phyloP scores from a whole-genome alignment of 371 early-diverging fungal genomes.

The Nematocida ironsii region DNA sequence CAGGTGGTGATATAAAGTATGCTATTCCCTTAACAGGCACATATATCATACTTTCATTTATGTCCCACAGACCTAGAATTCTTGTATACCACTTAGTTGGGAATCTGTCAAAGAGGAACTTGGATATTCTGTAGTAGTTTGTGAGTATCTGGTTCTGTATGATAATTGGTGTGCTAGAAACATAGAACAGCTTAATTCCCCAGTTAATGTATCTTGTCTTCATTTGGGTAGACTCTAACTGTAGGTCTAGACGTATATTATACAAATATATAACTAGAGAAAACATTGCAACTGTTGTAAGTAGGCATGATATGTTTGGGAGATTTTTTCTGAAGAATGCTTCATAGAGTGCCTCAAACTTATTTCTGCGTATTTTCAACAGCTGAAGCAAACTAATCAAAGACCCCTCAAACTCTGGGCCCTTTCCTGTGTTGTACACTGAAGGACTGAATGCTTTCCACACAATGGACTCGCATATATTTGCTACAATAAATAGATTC shows the following conservation, averaged over 20 bases:
- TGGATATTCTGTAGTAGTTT: slow-evolving; percentile 88
- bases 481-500: slow-evolving; percentile 97
- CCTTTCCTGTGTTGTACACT: slow-evolving; percentile 89
- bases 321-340: slow-evolving; percentile 90
- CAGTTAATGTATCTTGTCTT: slow-evolving; percentile 92
- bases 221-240: slow-evolving; percentile 86
- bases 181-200: slow-evolving; percentile 98
- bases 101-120: slow-evolving; percentile 86
- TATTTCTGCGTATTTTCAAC: slow-evolving; percentile 86
- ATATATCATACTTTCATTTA: slow-evolving; percentile 75
- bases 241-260: slow-evolving; percentile 96
- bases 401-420: slow-evolving; percentile 97
- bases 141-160: slow-evolving; percentile 91
- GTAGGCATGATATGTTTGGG: slow-evolving; percentile 88
- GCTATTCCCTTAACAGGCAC: slow-evolving; percentile 86
- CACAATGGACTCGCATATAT: slow-evolving; percentile 95
- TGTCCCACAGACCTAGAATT: slow-evolving; percentile 91
- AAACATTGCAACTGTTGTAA: slow-evolving; percentile 84
- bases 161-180: slow-evolving; percentile 99
- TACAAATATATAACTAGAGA: slow-evolving; percentile 93
- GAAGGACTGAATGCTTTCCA: slow-evolving; percentile 97
- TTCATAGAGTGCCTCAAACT: slow-evolving; percentile 91
- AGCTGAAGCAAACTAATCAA: slow-evolving; percentile 88
- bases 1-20: slow-evolving; percentile 94
- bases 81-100: slow-evolving; percentile 85